Evolutionary conservation across 805 yeast species (phyloP), one percentile per base, ranked within the genome.

Genomic region (Candida coleopterorum): DNA sequence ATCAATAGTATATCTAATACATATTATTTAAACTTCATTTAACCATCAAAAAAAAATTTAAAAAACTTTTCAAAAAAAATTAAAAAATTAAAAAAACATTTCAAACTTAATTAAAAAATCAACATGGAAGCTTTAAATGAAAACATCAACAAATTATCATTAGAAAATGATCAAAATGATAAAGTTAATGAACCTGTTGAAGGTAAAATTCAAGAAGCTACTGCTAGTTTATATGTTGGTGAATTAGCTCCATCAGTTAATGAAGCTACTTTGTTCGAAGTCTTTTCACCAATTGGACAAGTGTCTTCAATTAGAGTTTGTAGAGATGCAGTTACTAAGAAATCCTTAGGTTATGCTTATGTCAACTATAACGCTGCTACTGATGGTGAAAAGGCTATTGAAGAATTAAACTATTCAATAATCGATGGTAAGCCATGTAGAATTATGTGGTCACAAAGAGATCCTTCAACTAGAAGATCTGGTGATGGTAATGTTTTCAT

Each of bases 391-490:
- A 81, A 76, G 59, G 98, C 98, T 45, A 74, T 93, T 63, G 95
- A 88, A 62, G 93, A 87, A 69, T 79, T 93, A 69, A 93, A 90
- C 86, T 93, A 93, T 75, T 70, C 88, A 42, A 79, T 79, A 56
- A 81, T 93, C 71, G 89, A 89, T 68, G 97, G 96, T 59, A 86
- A 83, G 59, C 88, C 96, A 56, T 88, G 97, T 73, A 87, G 98
- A 70, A 90, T 93, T 74, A 93, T 93, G 97, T 88, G 97, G 97
- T 88, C 97, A 51, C 97, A 93, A 75, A 87, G 97, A 72, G 97
- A 93, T 65, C 97, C 98, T 48, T 77, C 96, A 45, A 66, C 81
- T 56, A 85, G 98, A 77, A 86, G 82, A 76, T 81, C 81, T 60
- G 97, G 97, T 65, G 83, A 86, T 47, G 97, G 96, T 59, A 93